phyloP scores from a whole-genome alignment of 1,284 basidiomycete genomes.

The Ganoderma lucidum region DNA sequence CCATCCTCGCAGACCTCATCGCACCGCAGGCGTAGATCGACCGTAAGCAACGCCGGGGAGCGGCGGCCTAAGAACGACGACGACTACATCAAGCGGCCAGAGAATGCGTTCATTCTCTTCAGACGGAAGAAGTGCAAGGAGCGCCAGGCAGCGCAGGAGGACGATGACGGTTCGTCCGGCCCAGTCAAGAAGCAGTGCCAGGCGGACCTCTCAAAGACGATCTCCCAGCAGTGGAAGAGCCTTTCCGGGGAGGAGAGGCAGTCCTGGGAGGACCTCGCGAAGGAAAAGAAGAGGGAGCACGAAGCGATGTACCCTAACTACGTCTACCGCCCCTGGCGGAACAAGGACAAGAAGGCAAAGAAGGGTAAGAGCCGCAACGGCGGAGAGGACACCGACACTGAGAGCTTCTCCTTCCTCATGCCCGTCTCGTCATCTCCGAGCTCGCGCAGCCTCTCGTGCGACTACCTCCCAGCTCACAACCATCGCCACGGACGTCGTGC shows the following conservation, averaged over 20 bases:
- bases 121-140: constrained; percentile 78
- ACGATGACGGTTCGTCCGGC: constrained; percentile 44
- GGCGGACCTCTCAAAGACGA: constrained; percentile 76
- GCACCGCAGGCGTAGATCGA: constrained; percentile 70
- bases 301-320: constrained; percentile 75
- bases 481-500: constrained; percentile 39
- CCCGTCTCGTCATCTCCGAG: constrained; percentile 47
- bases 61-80: constrained; percentile 80
- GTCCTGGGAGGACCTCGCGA: constrained; percentile 68
- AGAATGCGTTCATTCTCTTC: constrained; percentile 85
- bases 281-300: constrained; percentile 66
- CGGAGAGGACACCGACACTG: constrained; percentile 56
- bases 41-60: constrained; percentile 63
- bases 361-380: constrained; percentile 53
- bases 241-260: constrained; percentile 67
- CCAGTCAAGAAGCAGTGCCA: constrained; percentile 59
- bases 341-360: constrained; percentile 60
- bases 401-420: constrained; percentile 64
- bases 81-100: constrained; percentile 81
- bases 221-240: constrained; percentile 78
- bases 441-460: constrained; percentile 41
- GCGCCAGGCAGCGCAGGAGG: constrained; percentile 57
- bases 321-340: constrained; percentile 77
- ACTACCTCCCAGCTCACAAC: constrained; percentile 23
- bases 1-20: constrained; percentile 44